A percentile compares a stretch with the other conserved stretches of the same genome.
Conservation (phyloP, 106 monocot genomes). For the Platanthera guangdongensis region DNA sequence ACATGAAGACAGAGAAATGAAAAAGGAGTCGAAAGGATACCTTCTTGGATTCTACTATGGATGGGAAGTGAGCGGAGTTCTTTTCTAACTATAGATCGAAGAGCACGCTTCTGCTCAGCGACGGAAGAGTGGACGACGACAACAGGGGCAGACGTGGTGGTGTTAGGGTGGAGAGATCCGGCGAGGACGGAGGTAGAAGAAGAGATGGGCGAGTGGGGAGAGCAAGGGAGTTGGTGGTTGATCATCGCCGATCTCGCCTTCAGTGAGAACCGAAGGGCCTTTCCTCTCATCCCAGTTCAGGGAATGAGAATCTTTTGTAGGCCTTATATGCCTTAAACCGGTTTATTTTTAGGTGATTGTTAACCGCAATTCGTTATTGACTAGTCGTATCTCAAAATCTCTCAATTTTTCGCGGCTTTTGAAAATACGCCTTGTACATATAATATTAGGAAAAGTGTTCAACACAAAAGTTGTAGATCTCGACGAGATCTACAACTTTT, state of each 20-base stretch:
- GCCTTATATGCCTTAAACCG: too few species aligned
- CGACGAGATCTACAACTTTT: too few species aligned
- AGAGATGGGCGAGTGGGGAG: not conserved
- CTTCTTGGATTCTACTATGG: not conserved
- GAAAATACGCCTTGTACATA: too few species aligned
- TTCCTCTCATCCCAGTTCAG: not conserved
- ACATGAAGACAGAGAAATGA: not conserved
- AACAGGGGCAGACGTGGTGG: not conserved
- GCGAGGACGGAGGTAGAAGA: not conserved
- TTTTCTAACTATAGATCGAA: constrained; percentile 2
- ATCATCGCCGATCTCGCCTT: constrained; percentile 1
- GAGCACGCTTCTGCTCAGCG: constrained; percentile 11
- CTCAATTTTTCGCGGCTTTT: too few species aligned
- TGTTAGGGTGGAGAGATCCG: not conserved
- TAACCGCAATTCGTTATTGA: too few species aligned
- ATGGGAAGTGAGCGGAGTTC: not conserved
- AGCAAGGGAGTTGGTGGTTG: not conserved
- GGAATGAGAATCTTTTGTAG: too few species aligned
- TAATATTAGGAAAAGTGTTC: too few species aligned
- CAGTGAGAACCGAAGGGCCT: not conserved
- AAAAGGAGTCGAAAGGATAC: not conserved
- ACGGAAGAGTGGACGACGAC: not conserved
- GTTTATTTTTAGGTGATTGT: too few species aligned
- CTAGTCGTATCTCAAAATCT: too few species aligned
- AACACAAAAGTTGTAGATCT: too few species aligned